A percentile compares a stretch with the other conserved stretches of the same genome.
Evolutionary conservation across 768 basidiomycete genomes (phyloP).

Genomic region (Asterophora parasitica): DNA sequence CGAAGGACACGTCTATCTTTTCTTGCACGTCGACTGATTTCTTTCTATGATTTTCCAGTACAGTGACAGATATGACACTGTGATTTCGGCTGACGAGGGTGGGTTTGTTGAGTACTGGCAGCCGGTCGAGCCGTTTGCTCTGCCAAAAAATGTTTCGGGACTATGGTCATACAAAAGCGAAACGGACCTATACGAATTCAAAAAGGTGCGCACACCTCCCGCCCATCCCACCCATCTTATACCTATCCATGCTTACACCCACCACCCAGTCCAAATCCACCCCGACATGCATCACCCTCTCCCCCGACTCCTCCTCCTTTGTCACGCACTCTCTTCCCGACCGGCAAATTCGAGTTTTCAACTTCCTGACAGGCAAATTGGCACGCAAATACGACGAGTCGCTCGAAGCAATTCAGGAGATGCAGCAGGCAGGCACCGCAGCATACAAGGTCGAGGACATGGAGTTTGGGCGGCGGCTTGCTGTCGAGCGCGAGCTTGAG

Average conservation of each 20-base stretch:
- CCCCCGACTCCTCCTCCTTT: constrained; percentile 85
- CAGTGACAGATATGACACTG: constrained; percentile 84
- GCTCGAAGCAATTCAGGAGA: constrained; percentile 87
- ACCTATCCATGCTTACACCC: neutral
- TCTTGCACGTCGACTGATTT: constrained; percentile 1
- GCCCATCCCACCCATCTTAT: neutral
- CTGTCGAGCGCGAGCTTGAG: constrained; percentile 88
- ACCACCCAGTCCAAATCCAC: constrained; percentile 73
- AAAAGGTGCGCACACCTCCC: constrained; percentile 72
- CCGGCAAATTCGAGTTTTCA: constrained; percentile 91
- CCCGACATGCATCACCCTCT: constrained; percentile 88
- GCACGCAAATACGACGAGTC: constrained; percentile 95
- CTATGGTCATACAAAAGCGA: constrained; percentile 89
- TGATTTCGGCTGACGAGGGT: constrained; percentile 90
- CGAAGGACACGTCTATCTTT: constrained; percentile 31
- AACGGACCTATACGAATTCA: constrained; percentile 96
- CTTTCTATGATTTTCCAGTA: constrained; percentile 47
- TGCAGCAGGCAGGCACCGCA: constrained; percentile 97
- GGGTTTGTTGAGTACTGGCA: constrained; percentile 98
- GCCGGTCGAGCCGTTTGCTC: constrained; percentile 81
- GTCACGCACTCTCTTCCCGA: constrained; percentile 92
- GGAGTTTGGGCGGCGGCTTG: constrained; percentile 98
- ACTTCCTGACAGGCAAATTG: constrained; percentile 84
- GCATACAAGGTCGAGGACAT: constrained; percentile 93
- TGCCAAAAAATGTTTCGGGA: constrained; percentile 71